Evolutionary conservation across 2,329 filamentous ascomycete genomes (phyloP), one percentile per base, ranked within the genome.

Genomic region (Botrytis porri): DNA sequence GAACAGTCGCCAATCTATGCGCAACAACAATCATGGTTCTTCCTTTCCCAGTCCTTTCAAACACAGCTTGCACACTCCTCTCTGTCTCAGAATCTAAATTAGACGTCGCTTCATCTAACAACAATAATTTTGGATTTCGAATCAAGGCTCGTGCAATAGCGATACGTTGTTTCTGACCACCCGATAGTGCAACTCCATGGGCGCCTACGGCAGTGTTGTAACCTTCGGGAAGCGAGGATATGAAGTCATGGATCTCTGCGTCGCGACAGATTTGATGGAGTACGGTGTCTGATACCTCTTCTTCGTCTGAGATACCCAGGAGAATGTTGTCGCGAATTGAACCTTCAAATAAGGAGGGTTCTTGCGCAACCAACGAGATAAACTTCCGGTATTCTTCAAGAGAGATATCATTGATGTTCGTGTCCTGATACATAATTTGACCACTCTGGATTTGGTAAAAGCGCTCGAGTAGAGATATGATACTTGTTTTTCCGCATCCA

Each of bases 1-100:
- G 92, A 29, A 95, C 89, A 20, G 92, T 95, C 0, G 90, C 90
- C 64, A 95, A 84, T 25, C 93, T 85, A 80, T 95, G 93, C 1
- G 93, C 93, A 16, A 96, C 92, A 4, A 92, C 92, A 7, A 96
- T 84, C 77, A 92, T 94, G 1, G 93, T 90, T 74, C 92, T 93
- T 1, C 87, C 87, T 75, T 85, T 84, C 4, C 85, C 86, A 0
- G 88, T 89, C 59, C 84, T 84, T 83, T 93, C 90, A 78, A 95
- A 89, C 0, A 92, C 91, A 1, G 83, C 84, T 80, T 95, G 87
- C 1, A 90, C 85, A 6, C 87, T 79, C 48, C 87, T 84, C 78
- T 90, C 88, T 0, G 84, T 87, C 76, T 88, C 84, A 5, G 85
- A 86, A 75, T 90, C 88, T 0, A 90, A 80, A 69, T 84, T 85